phyloP scores from a whole-genome alignment of 805 yeast genomes.

The Alloascoidea africana region DNA sequence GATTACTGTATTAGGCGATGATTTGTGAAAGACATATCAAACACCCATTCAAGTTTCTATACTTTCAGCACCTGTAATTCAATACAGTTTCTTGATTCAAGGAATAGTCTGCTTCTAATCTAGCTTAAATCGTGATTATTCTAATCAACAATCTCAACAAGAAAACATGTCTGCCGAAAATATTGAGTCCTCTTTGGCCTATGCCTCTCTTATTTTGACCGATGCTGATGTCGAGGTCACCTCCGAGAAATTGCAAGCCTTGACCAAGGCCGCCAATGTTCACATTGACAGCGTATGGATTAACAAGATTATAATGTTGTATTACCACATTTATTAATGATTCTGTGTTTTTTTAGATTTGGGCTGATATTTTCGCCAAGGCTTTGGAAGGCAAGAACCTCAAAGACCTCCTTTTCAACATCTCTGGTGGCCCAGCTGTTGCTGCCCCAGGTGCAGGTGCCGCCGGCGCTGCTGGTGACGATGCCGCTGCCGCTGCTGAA shows the following conservation, averaged over 20 bases:
- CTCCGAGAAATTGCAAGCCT: conserved; percentile 58
- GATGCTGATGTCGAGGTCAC: conserved; percentile 75
- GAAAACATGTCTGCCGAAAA: conserved; percentile 75
- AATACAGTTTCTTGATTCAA: too few relatives aligned
- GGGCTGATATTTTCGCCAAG: conserved; percentile 83
- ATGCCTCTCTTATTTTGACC: conserved; percentile 83
- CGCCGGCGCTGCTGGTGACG: conserved; percentile 36
- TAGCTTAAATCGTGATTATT: too few relatives aligned
- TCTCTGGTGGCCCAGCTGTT: conserved; percentile 18
- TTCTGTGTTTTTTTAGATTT: conserved; percentile 26
- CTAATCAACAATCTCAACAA: too few relatives aligned
- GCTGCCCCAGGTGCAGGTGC: conserved; percentile 39
- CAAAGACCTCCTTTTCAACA: conserved; percentile 59
- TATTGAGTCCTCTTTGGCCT: conserved; percentile 70
- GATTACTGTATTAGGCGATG: too few relatives aligned
- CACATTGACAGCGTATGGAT: conserved; percentile 38
- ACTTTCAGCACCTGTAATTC: too few relatives aligned
- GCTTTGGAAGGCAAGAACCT: conserved; percentile 76
- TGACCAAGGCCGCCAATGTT: conserved; percentile 67
- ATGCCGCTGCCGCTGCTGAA: conserved; percentile 38
- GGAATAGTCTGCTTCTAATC: too few relatives aligned
- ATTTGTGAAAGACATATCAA: too few relatives aligned
- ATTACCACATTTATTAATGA: background rate
- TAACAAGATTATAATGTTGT: background rate
- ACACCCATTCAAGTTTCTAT: too few relatives aligned